Evolutionary conservation across 352 stramenopile species (phyloP), one percentile per base, ranked within the genome.

Genomic region (Paralagenidium karlingii): DNA sequence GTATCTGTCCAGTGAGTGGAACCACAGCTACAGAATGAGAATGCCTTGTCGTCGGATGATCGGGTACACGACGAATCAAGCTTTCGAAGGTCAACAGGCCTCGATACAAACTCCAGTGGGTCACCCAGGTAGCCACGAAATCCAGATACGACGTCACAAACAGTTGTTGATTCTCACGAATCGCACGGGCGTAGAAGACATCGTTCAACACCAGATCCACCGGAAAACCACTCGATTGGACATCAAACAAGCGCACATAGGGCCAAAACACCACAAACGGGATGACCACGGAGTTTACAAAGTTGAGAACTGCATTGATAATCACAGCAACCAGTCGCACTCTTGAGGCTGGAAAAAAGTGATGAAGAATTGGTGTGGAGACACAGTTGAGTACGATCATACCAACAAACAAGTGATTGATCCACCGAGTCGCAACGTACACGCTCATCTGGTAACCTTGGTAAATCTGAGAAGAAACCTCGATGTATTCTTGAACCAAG

Each of bases 151-250:
- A 61, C 10, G 50, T 51, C 5, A 51, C 54, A 34, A 71, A 58
- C 24, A 73, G 42, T 13, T 59, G 49, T 8, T 56, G 58, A 40
- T 65, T 63, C 33, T 80, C 62, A 9, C 63, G 50, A 3, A 80
- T 53, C 21, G 76, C 41, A 26, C 60, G 66, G 7, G 43, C 43
- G 22, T 71, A 76, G 19, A 19, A 49, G 32, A 54, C 46, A 24
- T 80, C 66, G 6, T 53, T 52, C 26, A 76, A 80, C 8, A 71
- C 38, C 10, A 63, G 16, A 9, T 22, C 5, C 16, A 58, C 34
- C 5, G 56, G 42, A 30, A 76, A 74, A 19, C 51, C 51, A 34
- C 53, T 59, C 15, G 10, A 26, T 4, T 58, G 25, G 8, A 54
- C 28, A 22, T 74, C 49, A 24, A 61, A 74, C 8, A 46, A 29